Conservation (phyloP, 2,329 filamentous ascomycete genomes). For the Colletotrichum tropicale region DNA sequence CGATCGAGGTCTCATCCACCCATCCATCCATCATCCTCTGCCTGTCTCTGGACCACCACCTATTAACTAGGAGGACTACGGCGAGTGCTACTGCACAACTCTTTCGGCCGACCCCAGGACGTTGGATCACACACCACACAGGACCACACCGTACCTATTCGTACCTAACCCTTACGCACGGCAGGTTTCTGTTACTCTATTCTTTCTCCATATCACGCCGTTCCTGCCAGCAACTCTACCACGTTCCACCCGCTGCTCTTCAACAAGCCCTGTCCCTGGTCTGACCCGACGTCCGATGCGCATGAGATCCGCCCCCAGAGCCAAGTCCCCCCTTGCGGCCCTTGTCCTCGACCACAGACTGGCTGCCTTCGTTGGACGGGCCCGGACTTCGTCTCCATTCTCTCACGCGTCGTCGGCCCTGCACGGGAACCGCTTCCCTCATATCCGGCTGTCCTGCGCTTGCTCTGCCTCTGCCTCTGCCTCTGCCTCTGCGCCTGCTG, state of each 20-base stretch:
- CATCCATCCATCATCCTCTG: background rate
- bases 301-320: slow-evolving; percentile 20
- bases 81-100: background rate
- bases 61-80: background rate
- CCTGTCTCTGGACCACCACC: background rate
- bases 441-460: background rate
- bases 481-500: background rate
- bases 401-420: slow-evolving; percentile 12
- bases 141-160: background rate
- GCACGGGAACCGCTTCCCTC: slow-evolving; percentile 4
- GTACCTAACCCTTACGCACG: background rate
- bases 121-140: background rate
- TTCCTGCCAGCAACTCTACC: slow-evolving; percentile 6
- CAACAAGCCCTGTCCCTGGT: slow-evolving; percentile 11
- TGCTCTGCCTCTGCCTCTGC: background rate
- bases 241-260: slow-evolving; percentile 10
- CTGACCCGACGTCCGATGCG: slow-evolving; percentile 18
- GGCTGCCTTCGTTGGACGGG: slow-evolving; percentile 9
- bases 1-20: background rate
- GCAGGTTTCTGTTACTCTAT: slow-evolving; percentile 16
- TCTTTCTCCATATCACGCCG: slow-evolving; percentile 13
- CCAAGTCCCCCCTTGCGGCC: slow-evolving; percentile 13
- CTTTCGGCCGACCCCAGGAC: background rate
- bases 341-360: background rate
- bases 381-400: slow-evolving; percentile 12